These are phyloP conservation scores for Daphne laureola DNA, from an alignment of 441 rosid species.

Conservation along the genomic window DNA sequence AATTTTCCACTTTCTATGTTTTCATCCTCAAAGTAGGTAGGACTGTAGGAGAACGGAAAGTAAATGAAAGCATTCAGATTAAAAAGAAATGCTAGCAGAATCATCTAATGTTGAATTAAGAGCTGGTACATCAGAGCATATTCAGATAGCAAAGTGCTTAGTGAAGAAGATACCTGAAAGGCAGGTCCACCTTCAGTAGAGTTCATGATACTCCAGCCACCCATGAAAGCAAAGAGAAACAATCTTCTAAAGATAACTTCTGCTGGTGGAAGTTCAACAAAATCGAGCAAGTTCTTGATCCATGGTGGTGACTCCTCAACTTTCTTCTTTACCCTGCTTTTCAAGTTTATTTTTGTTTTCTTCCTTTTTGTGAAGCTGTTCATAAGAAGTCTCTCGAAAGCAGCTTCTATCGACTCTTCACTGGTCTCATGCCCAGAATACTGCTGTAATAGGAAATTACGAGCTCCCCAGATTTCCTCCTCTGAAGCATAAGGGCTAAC, in stretches of 20 bases:
- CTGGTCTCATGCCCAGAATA: conserved; percentile 92
- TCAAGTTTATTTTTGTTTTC: conserved; percentile 77
- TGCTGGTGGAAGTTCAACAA: conserved; percentile 64
- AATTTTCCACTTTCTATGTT: too few relatives aligned
- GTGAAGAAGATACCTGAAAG: conserved; percentile 64
- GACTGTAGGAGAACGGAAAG: too few relatives aligned
- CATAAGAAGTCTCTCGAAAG: conserved; percentile 87
- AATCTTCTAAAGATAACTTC: conserved; percentile 85
- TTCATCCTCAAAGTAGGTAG: too few relatives aligned
- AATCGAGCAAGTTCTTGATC: conserved; percentile 61
- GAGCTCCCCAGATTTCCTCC: conserved; percentile 93
- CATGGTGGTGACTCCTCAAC: conserved; percentile 95
- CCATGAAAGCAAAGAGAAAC: conserved; percentile 93
- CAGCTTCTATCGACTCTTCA: conserved; percentile 83
- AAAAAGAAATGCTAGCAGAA: too few relatives aligned
- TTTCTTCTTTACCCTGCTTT: conserved; percentile 74
- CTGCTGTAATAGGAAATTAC: conserved; percentile 83
- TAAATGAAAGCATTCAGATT: too few relatives aligned
- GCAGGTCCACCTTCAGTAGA: conserved; percentile 98
- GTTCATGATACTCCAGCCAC: conserved; percentile 97
- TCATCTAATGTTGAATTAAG: too few relatives aligned
- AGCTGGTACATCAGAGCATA: too few relatives aligned
- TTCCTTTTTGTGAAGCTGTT: conserved; percentile 65
- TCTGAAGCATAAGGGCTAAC: conserved; percentile 70
- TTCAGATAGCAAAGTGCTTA: background rate